phyloP scores from a whole-genome alignment of 116 monocot species.

The Trichopus zeylanicus region DNA sequence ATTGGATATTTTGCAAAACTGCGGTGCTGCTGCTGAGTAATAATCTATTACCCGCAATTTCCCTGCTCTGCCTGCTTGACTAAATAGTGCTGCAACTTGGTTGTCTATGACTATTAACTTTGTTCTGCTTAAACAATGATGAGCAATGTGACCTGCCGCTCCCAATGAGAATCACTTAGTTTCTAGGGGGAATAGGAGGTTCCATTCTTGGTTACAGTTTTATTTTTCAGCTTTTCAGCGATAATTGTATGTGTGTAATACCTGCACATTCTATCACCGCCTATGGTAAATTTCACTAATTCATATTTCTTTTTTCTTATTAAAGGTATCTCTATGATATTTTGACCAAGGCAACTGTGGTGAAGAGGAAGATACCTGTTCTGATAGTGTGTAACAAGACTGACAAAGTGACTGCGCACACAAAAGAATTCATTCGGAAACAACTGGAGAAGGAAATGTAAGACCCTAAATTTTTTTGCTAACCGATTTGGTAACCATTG shows the following conservation, averaged over 20 bases:
- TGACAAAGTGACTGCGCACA: slow-evolving; percentile 91
- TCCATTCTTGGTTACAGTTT: background rate
- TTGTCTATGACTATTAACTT: no score
- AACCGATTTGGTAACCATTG: background rate
- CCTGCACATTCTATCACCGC: no score
- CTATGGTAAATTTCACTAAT: slow-evolving; percentile 1
- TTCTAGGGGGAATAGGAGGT: background rate
- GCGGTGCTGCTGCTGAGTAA: slow-evolving; percentile 80
- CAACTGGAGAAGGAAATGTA: slow-evolving; percentile 99
- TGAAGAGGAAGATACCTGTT: slow-evolving; percentile 74
- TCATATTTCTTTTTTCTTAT: slow-evolving; percentile 8
- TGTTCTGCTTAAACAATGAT: background rate
- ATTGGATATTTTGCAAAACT: slow-evolving; percentile 82
- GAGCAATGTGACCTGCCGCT: background rate
- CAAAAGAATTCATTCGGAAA: slow-evolving; percentile 92
- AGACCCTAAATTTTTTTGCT: slow-evolving; percentile 8
- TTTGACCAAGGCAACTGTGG: slow-evolving; percentile 65
- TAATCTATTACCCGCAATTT: slow-evolving; percentile 8
- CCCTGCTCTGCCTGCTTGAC: no score
- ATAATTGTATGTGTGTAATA: background rate
- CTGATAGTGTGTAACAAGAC: slow-evolving; percentile 88
- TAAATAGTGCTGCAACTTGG: no score
- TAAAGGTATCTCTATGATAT: slow-evolving; percentile 86
- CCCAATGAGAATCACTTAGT: background rate
- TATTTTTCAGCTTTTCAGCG: background rate